Percentiles rank a stretch among this genome's conserved stretches.
Evolutionary conservation across 148 eudicot genomes (phyloP).

Genomic region (Silene conica): DNA sequence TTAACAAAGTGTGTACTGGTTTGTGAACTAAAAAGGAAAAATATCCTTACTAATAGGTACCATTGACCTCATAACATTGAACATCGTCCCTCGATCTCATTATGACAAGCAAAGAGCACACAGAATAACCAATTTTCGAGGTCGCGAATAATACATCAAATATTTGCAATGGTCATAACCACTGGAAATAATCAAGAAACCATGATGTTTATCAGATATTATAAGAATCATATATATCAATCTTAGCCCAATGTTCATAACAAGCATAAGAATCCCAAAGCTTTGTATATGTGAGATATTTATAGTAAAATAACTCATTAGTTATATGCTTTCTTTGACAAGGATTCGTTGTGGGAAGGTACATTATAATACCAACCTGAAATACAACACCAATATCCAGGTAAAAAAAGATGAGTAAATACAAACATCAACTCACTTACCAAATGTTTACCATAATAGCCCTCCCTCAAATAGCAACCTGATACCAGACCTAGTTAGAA

Average conservation of each 20-base stretch:
- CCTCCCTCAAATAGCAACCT: too few relatives aligned
- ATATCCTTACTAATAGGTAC: too few relatives aligned
- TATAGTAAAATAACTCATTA: slow-evolving; percentile 84
- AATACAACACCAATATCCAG: slow-evolving; percentile 10
- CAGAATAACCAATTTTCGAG: too few relatives aligned
- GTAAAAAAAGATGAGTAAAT: background rate
- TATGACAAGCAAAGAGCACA: too few relatives aligned
- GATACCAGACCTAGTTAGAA: too few relatives aligned
- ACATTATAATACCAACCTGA: slow-evolving; percentile 98
- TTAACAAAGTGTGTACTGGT: too few relatives aligned
- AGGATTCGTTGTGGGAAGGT: slow-evolving; percentile 81
- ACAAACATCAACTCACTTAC: background rate
- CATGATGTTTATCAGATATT: background rate
- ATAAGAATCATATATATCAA: slow-evolving; percentile 54
- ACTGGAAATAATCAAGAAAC: too few relatives aligned
- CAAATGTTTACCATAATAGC: background rate
- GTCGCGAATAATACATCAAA: too few relatives aligned
- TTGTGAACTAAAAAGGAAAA: too few relatives aligned
- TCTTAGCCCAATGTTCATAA: slow-evolving; percentile 98
- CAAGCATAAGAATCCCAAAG: slow-evolving; percentile 82
- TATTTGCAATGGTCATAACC: too few relatives aligned
- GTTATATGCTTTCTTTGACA: slow-evolving; percentile 84
- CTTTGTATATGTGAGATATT: slow-evolving; percentile 58
- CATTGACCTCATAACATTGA: too few relatives aligned
- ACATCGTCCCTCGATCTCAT: too few relatives aligned